phyloP scores from a whole-genome alignment of 345 rosid genomes.

The Lenwebbia sp. region DNA sequence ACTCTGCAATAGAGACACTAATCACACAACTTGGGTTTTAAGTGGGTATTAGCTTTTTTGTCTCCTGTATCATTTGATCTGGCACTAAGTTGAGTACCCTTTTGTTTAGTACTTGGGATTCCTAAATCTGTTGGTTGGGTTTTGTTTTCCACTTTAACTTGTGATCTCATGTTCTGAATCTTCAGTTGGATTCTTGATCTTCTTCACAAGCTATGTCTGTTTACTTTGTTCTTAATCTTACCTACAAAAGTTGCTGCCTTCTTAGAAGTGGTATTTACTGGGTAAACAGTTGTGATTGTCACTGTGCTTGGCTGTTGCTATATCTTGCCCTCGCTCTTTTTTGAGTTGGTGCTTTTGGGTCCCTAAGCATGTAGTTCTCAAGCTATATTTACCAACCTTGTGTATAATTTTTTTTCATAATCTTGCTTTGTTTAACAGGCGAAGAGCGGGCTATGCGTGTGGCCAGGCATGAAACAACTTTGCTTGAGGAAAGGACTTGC shows the following conservation, averaged over 20 bases:
- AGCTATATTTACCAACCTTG: background rate
- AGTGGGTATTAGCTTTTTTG: background rate
- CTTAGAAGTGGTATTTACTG: background rate
- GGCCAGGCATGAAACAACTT: conserved; percentile 82
- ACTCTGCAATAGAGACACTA: background rate
- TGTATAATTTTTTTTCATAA: background rate
- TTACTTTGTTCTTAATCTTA: background rate
- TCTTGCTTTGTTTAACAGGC: conserved; percentile 21
- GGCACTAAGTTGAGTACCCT: background rate
- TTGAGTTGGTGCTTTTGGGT: background rate
- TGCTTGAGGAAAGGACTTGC: conserved; percentile 78
- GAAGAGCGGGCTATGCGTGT: conserved; percentile 59
- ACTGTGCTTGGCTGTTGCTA: background rate
- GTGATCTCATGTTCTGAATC: background rate
- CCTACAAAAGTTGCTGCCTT: background rate
- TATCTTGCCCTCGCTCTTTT: background rate
- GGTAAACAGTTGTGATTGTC: background rate
- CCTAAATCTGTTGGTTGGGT: background rate
- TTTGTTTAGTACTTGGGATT: background rate
- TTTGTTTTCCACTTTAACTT: too few relatives aligned
- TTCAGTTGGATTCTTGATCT: background rate
- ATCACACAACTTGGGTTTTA: background rate
- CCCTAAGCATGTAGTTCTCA: background rate
- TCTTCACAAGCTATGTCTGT: background rate
- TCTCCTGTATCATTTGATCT: background rate